Conservation (phyloP, 768 basidiomycete genomes). For the Naganishia onofrii region DNA sequence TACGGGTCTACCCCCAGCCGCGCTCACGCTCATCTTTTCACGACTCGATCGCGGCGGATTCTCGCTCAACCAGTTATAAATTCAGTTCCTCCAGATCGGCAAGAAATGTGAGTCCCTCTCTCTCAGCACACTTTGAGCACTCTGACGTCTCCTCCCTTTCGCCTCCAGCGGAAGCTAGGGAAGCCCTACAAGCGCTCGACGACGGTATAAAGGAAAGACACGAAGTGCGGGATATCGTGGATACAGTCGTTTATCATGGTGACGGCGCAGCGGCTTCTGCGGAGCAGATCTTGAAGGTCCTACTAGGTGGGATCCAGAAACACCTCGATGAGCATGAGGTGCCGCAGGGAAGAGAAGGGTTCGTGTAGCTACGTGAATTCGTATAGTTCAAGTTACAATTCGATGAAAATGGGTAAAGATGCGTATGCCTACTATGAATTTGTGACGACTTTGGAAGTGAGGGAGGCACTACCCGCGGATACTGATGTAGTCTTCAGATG, state of each 20-base stretch:
- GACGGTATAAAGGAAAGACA: conserved; percentile 57
- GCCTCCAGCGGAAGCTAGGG: conserved; percentile 45
- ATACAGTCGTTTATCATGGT: conserved; percentile 60
- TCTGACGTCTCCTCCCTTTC: not conserved
- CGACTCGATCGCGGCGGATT: conserved; percentile 58
- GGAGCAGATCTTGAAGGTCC: conserved; percentile 61
- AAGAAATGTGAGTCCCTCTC: conserved; percentile 40
- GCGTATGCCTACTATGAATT: no score
- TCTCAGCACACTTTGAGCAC: not conserved
- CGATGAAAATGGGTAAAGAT: no score
- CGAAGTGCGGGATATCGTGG: conserved; percentile 64
- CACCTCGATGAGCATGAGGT: conserved; percentile 10
- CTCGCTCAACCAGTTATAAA: conserved; percentile 63
- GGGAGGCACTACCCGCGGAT: no score
- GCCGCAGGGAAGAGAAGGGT: not conserved
- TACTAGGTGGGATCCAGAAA: conserved; percentile 61
- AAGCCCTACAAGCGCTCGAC: conserved; percentile 61
- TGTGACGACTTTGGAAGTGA: no score
- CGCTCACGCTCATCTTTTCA: no score
- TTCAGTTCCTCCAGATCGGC: conserved; percentile 73
- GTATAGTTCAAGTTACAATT: no score
- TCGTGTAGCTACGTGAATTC: no score
- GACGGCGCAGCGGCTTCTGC: conserved; percentile 55
- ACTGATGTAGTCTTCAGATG: no score
- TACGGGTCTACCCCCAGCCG: no score